These are phyloP conservation scores for Vigna hirtella DNA, from an alignment of 306 rosid species.

Conservation along the genomic window DNA sequence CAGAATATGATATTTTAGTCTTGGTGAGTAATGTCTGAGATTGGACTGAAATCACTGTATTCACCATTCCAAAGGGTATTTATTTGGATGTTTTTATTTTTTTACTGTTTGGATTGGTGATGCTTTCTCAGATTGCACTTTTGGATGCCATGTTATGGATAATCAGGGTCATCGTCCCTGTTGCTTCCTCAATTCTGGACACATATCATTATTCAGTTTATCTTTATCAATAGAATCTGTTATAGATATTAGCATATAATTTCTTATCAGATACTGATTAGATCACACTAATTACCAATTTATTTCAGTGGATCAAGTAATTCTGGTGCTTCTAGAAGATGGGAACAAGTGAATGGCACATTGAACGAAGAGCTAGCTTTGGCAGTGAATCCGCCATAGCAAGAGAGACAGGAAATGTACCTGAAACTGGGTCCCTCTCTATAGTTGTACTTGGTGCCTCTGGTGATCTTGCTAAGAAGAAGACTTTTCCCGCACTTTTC, in stretches of 20 bases:
- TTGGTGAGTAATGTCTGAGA: slow-evolving; percentile 3
- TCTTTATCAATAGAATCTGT: not conserved
- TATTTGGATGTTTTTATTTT: slow-evolving; percentile 16
- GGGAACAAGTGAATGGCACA: slow-evolving; percentile 78
- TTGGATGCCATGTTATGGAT: not conserved
- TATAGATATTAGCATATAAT: slow-evolving; percentile 11
- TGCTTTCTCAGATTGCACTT: slow-evolving; percentile 15
- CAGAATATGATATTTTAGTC: not conserved
- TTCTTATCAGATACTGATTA: slow-evolving; percentile 17
- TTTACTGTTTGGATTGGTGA: slow-evolving; percentile 7
- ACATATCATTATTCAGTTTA: not conserved
- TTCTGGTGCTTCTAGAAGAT: slow-evolving; percentile 46
- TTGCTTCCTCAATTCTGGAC: not conserved
- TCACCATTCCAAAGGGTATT: not conserved
- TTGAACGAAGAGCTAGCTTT: slow-evolving; percentile 56
- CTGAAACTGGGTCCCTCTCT: slow-evolving; percentile 69
- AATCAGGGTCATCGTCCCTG: not conserved
- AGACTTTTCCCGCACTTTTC: slow-evolving; percentile 88
- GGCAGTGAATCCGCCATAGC: slow-evolving; percentile 49
- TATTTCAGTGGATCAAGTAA: slow-evolving; percentile 30
- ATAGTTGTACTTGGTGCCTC: slow-evolving; percentile 91
- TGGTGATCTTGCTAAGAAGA: slow-evolving; percentile 95
- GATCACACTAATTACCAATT: slow-evolving; percentile 24
- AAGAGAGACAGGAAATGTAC: slow-evolving; percentile 48
- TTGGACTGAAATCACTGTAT: not conserved